Evolutionary conservation across 2,329 filamentous ascomycete genomes (phyloP), one percentile per base, ranked within the genome.

Genomic region (Truncatella angustata): DNA sequence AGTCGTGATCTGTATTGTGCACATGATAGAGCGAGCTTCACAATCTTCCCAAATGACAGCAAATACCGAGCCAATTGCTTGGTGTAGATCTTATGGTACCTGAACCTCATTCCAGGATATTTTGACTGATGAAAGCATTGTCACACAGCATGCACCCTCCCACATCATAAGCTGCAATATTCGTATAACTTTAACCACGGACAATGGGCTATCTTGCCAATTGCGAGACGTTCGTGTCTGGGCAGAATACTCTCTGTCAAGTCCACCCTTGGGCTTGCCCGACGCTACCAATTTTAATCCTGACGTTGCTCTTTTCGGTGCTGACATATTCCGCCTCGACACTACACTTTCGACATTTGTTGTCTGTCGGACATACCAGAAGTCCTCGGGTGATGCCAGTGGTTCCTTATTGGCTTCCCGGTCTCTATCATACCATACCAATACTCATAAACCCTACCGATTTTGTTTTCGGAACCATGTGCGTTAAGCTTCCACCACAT

Each of bases 331-430:
- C 30, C 11, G 5, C 20, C 12, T 45, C 42, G n/a, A 18, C 10
- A 26, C 4, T 28, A 11, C 23, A n/a, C 24, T 45, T 45, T 28
- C 42, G 24, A 18, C 42, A 30, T 24, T 14, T 28, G 6, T 30
- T 45, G 23, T 45, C 42, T 30, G 42, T 45, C 10, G 42, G 30
- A 28, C 12, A 30, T n/a, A 30, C 24, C 2, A 45, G 18, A 30
- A 1, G 11, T 10, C 12, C 42, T 30, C 42, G 20, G 23, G 12
- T 6, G 24, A 45, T 45, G 42, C 44, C 44, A 14, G 7, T 35
- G 24, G 44, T 36, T 11, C 44, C 44, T 36, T 47, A 47, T 30
- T 47, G 44, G 44, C 11, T 47, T 23, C 44, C 44, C 11, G 44
- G 44, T 16, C 14, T 47, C 2, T 47, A 20, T n/a, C 44, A 47